phyloP scores from a whole-genome alignment of 345 rosid genomes.

The Lumnitzera racemosa region DNA sequence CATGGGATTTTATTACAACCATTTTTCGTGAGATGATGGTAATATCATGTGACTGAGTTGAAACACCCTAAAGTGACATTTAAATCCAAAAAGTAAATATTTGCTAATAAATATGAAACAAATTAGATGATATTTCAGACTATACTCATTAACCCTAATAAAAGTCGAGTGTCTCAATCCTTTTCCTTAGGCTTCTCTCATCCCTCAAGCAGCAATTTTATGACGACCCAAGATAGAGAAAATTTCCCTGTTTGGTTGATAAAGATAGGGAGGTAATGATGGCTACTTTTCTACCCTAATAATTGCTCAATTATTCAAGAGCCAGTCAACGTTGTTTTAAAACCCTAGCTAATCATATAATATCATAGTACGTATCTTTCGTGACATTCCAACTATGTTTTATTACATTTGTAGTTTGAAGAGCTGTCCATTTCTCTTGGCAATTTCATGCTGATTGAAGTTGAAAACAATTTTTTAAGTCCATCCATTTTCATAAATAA shows the following conservation, averaged over 20 bases:
- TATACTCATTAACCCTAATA: too few relatives aligned
- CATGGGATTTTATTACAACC: too few relatives aligned
- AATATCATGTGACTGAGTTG: too few relatives aligned
- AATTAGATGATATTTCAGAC: too few relatives aligned
- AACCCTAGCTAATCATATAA: conserved; percentile 12
- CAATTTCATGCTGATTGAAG: not conserved
- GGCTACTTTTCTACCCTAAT: conserved; percentile 36
- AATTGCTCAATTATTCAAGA: conserved; percentile 41
- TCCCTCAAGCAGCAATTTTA: too few relatives aligned
- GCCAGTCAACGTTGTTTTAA: conserved; percentile 15
- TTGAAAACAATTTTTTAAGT: not conserved
- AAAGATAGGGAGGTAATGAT: not conserved
- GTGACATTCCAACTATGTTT: conserved; percentile 27
- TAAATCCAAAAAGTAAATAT: too few relatives aligned
- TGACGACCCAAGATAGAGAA: not conserved
- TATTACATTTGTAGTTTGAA: conserved; percentile 22
- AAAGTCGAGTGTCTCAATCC: too few relatives aligned
- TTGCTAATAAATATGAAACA: too few relatives aligned
- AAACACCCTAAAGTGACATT: too few relatives aligned
- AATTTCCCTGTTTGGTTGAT: not conserved
- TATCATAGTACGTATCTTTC: not conserved
- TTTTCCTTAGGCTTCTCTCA: too few relatives aligned
- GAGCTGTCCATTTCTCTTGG: conserved; percentile 13
- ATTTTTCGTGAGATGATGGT: too few relatives aligned
- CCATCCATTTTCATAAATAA: not conserved